phyloP scores from a whole-genome alignment of 2,329 filamentous ascomycete species.

The Epichloe sibirici region DNA sequence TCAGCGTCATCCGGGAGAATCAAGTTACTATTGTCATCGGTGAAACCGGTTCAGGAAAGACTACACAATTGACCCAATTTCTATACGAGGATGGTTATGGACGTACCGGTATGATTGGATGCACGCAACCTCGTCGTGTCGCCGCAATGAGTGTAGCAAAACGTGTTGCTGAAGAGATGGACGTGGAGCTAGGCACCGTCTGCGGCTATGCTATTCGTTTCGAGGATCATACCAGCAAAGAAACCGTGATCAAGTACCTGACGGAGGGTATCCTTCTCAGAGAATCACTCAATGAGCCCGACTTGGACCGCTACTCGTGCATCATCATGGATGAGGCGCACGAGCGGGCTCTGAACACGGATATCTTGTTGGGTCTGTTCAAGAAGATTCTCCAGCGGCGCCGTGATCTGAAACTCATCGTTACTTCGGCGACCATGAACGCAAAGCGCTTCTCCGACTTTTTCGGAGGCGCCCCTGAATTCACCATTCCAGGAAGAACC shows the following conservation, averaged over 20 bases:
- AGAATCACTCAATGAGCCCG: conserved; percentile 84
- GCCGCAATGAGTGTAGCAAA: conserved; percentile 99
- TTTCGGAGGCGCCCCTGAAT: conserved; percentile 91
- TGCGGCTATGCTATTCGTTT: conserved; percentile 98
- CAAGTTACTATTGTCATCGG: conserved; percentile 95
- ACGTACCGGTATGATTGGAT: conserved; percentile 79
- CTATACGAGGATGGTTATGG: conserved; percentile 91
- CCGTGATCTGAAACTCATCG: conserved; percentile 87
- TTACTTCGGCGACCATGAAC: conserved; percentile 98
- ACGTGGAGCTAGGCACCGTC: conserved; percentile 71
- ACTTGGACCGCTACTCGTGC: conserved; percentile 91
- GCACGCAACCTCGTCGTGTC: conserved; percentile 90
- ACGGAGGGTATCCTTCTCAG: conserved; percentile 90
- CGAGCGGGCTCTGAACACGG: conserved; percentile 90
- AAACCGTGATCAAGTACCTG: conserved; percentile 98
- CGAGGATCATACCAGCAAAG: conserved; percentile 92
- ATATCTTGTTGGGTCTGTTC: conserved; percentile 93
- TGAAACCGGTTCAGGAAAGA: conserved; percentile 95
- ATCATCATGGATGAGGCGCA: conserved; percentile 99
- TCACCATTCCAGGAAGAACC: conserved; percentile 88
- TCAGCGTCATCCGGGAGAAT: conserved; percentile 89
- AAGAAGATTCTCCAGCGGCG: conserved; percentile 90
- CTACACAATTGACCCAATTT: conserved; percentile 93
- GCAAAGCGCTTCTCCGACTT: conserved; percentile 91
- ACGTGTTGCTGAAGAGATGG: conserved; percentile 97